Conservation (phyloP, 352 stramenopile species). For the Phytophthora citrophthora region DNA sequence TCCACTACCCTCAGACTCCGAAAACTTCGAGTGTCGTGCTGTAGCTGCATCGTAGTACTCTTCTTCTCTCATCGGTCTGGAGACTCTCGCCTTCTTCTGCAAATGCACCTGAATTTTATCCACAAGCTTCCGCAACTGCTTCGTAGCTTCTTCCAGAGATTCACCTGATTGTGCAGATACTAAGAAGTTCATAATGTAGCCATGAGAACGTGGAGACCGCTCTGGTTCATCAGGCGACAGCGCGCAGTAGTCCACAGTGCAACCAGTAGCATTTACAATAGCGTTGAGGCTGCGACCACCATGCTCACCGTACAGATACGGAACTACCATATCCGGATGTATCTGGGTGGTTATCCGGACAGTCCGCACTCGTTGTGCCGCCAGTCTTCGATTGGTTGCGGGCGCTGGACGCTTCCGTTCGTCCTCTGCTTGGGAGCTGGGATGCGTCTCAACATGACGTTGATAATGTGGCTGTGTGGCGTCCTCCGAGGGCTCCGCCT, state of each 20-base stretch:
- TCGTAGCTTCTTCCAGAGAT: slow-evolving; percentile 55
- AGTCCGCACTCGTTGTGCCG: slow-evolving; percentile 55
- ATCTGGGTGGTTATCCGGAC: slow-evolving; percentile 61
- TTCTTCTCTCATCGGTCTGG: background rate
- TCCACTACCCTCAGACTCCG: background rate
- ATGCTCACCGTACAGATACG: slow-evolving; percentile 66
- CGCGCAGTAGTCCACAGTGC: slow-evolving; percentile 73
- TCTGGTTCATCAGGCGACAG: slow-evolving; percentile 54
- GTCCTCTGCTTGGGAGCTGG: background rate
- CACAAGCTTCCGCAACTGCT: slow-evolving; percentile 49
- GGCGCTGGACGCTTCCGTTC: slow-evolving; percentile 1
- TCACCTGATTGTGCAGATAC: slow-evolving; percentile 49
- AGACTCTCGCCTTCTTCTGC: slow-evolving; percentile 46
- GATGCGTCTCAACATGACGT: background rate
- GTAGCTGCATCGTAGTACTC: slow-evolving; percentile 5
- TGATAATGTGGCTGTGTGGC: slow-evolving; percentile 12
- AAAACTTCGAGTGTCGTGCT: slow-evolving; percentile 1
- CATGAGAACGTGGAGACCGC: slow-evolving; percentile 27
- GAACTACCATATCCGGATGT: slow-evolving; percentile 59
- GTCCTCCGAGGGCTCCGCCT: slow-evolving; percentile 10
- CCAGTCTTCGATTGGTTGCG: background rate
- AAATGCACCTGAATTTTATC: slow-evolving; percentile 58
- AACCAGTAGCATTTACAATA: slow-evolving; percentile 56
- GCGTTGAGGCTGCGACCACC: slow-evolving; percentile 52
- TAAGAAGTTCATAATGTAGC: slow-evolving; percentile 69